Base-by-base conservation (phyloP, 345 rosid species). In the Brassica juncea region DNA sequence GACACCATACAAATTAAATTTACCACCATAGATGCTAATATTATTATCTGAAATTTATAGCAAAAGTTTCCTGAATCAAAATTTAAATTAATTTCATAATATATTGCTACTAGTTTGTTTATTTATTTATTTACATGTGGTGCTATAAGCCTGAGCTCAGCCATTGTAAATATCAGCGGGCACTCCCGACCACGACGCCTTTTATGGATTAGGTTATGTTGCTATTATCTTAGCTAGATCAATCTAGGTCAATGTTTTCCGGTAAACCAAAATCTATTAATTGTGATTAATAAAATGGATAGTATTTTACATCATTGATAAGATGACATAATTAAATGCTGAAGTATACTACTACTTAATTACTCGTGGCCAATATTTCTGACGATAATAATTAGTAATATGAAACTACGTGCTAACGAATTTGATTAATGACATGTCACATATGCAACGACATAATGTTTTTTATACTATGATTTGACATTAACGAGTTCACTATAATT, bases 261-360 rank as follows among this genome's bases (percentile, higher is more conserved):
- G 8, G 65, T 60, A 70, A 25, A 55, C 59, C 57, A 71, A 66
- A 10, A 28, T 39, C 32, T 16, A 55, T 55, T 39, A 66, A 66
- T 23, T 39, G 31, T 37, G 54, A 10, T 66, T 37, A 37, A 5
- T 34, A 35, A 34, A 5, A 16, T 34, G 12, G 1, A 9, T 42
- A 42, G 49, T 9, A 42, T 42, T 23, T 5, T 21, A 39, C 31
- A 39, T 5, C 30, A 37, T 23, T 21, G 35, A 25, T 65, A 34
- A 68, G 35, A 2, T 25, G 35, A 25, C 44, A 27, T 68, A 12
- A 68, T 68, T 44, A 23, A 25, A 11, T 44, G 27, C 11, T 23
- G 32, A 44, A 67, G 4, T 42, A 42, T 67, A 42, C 57, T 47
- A 47, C 8, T 37, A 35, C 4, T 44, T 67, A 14, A 1, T 3